phyloP scores from a whole-genome alignment of 2,329 filamentous ascomycete genomes.

The Elsinoe fawcettii region DNA sequence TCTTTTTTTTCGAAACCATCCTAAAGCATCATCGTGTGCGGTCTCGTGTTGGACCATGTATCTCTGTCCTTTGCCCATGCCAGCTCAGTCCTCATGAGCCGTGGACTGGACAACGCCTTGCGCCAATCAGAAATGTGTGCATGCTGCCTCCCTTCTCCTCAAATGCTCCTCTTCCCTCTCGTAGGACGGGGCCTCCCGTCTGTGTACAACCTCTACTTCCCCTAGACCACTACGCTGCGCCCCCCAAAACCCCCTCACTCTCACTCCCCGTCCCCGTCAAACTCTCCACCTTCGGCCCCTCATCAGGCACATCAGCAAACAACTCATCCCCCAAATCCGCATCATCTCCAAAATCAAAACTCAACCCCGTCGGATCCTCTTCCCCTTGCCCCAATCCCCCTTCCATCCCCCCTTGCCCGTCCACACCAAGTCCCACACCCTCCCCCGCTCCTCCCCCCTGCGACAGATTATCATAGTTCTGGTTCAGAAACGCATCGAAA shows the following conservation, averaged over 20 bases:
- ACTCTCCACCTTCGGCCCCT: constrained; percentile 33
- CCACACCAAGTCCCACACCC: background rate
- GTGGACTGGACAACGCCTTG: background rate
- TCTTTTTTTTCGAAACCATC: background rate
- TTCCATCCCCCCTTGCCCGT: background rate
- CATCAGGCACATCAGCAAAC: constrained; percentile 18
- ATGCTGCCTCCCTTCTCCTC: background rate
- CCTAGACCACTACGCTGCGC: background rate
- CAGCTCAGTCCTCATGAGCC: background rate
- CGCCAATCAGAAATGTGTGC: background rate
- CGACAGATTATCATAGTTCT: constrained; percentile 31
- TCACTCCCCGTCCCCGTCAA: constrained; percentile 29
- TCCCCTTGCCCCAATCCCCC: constrained; percentile 15
- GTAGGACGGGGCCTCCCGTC: no score
- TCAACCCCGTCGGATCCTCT: constrained; percentile 17
- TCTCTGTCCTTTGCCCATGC: background rate
- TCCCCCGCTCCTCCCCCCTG: background rate
- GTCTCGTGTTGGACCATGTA: background rate
- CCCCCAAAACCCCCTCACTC: background rate
- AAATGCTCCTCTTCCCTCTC: no score
- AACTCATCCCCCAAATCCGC: constrained; percentile 18
- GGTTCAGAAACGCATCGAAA: constrained; percentile 48
- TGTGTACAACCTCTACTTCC: no score
- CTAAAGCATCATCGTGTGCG: background rate
- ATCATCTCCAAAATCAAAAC: constrained; percentile 25